Evolutionary conservation across 2,329 filamentous ascomycete species (phyloP).

Genomic region (Oidium heveae): DNA sequence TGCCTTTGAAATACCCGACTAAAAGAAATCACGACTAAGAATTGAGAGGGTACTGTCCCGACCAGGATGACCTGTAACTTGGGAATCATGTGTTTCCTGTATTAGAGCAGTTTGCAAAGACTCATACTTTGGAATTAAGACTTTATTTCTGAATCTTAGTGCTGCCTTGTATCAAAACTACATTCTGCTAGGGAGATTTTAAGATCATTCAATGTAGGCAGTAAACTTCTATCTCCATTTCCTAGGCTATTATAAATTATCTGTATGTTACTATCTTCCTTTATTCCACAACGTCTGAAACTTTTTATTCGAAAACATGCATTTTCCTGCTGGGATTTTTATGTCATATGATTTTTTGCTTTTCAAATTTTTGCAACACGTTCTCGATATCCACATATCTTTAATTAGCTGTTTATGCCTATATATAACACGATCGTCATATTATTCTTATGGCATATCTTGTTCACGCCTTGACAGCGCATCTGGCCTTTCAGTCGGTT

Average conservation of each 20-base stretch:
- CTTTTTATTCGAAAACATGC: background rate
- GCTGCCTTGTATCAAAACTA: no score
- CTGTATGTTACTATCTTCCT: background rate
- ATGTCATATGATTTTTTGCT: no score
- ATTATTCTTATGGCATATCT: no score
- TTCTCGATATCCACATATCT: no score
- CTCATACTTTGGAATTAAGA: background rate
- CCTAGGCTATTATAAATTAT: background rate
- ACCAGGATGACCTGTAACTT: background rate
- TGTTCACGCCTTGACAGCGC: no score
- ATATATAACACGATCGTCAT: no score
- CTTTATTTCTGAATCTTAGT: background rate
- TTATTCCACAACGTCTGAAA: background rate
- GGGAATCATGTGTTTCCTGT: background rate
- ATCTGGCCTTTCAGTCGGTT: background rate
- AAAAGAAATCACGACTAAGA: background rate
- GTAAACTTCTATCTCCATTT: background rate
- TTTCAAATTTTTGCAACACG: no score
- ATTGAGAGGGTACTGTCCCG: background rate
- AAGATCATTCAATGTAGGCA: background rate
- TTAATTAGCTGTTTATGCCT: no score
- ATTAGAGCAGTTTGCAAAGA: no score
- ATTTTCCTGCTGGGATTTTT: background rate
- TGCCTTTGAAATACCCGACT: background rate
- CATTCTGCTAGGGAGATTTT: no score